Evolutionary conservation across 306 rosid genomes (phyloP).

Genomic region (Clitoria ternatea): DNA sequence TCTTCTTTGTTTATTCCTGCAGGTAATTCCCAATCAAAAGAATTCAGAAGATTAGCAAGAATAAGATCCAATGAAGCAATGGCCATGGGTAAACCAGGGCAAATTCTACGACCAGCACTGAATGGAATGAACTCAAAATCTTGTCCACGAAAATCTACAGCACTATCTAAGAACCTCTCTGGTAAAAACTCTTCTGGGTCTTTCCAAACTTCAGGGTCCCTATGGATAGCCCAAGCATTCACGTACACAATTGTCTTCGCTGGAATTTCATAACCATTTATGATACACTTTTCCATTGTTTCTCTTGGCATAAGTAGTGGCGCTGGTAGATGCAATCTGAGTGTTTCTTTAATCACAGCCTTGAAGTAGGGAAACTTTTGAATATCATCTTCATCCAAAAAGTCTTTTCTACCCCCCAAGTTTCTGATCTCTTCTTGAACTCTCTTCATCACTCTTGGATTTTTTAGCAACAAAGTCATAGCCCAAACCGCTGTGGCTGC

Average conservation of each 20-base stretch:
- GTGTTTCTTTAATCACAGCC: conserved; percentile 12
- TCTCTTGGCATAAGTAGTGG: conserved; percentile 7
- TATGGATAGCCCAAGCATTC: conserved; percentile 27
- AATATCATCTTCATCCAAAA: neutral
- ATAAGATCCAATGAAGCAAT: neutral
- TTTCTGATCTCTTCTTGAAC: conserved; percentile 21
- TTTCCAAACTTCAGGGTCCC: conserved; percentile 26
- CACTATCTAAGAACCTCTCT: conserved; percentile 5
- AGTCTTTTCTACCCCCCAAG: neutral
- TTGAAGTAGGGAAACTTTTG: neutral
- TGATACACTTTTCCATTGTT: neutral
- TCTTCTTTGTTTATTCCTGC: conserved; percentile 5
- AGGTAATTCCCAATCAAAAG: conserved; percentile 31
- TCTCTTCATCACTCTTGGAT: neutral
- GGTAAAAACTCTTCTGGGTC: conserved; percentile 21
- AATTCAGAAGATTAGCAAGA: conserved; percentile 22
- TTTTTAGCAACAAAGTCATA: neutral
- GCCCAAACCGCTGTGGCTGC: neutral
- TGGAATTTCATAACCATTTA: conserved; percentile 3
- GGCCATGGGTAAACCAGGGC: conserved; percentile 23
- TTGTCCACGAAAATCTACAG: conserved; percentile 1
- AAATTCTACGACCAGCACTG: conserved; percentile 28
- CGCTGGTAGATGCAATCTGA: neutral
- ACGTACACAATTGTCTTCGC: conserved; percentile 7
- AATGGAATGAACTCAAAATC: conserved; percentile 26